phyloP scores from a whole-genome alignment of 2,329 filamentous ascomycete species.

The Xylaria sp. region DNA sequence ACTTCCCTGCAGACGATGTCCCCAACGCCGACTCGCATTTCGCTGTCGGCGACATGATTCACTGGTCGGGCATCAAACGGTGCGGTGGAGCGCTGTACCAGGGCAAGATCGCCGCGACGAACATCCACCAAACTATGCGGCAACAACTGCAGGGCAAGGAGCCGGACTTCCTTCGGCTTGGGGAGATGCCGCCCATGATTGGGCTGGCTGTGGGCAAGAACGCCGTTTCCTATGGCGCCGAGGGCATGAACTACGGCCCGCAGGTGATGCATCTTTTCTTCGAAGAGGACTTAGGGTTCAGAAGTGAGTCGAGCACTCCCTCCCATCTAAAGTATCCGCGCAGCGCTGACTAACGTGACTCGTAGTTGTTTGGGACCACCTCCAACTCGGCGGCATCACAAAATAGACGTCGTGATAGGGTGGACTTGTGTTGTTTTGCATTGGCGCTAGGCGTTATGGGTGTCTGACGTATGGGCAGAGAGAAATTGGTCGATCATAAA shows the following conservation, averaged over 20 bases:
- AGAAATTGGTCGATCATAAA: not conserved
- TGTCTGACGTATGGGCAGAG: constrained; percentile 13
- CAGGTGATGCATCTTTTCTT: constrained; percentile 74
- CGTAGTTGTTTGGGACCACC: constrained; percentile 50
- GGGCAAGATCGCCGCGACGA: constrained; percentile 73
- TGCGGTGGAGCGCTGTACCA: constrained; percentile 81
- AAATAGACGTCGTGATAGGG: constrained; percentile 31
- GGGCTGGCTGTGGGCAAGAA: constrained; percentile 77
- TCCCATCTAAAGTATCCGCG: not conserved
- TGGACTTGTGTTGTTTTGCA: constrained; percentile 5
- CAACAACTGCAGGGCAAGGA: constrained; percentile 52
- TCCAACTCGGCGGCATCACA: constrained; percentile 46
- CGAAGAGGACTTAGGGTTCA: constrained; percentile 73
- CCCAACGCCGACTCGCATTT: constrained; percentile 72
- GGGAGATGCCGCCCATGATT: constrained; percentile 72
- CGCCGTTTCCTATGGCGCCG: constrained; percentile 71
- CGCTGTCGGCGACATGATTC: constrained; percentile 74
- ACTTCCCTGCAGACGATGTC: constrained; percentile 57
- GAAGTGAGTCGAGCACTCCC: constrained; percentile 61
- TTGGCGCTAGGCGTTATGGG: constrained; percentile 21
- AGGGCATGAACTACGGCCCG: constrained; percentile 69
- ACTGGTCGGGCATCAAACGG: constrained; percentile 83
- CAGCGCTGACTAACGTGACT: constrained; percentile 24
- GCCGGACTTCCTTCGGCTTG: constrained; percentile 62
- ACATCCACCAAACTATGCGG: constrained; percentile 73